Base-by-base conservation (phyloP, 495 filamentous ascomycete genomes). In the Collariella sp. region DNA sequence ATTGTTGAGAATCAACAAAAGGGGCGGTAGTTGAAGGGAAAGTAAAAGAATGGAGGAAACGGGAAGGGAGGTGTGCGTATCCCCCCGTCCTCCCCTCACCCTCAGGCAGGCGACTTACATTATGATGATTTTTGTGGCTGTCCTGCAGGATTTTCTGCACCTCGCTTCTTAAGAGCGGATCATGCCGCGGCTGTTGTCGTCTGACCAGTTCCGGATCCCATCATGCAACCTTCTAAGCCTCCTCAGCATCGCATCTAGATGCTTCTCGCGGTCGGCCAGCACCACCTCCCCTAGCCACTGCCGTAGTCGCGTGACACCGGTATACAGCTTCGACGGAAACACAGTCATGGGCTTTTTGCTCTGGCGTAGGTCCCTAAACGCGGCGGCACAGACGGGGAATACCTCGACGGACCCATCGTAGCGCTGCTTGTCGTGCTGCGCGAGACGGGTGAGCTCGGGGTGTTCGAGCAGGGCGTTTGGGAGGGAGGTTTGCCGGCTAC, bases 401-500 rank as follows among this genome's bases (percentile, higher is more conserved):
- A 58, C 42, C 3, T 51, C 44, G 15, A 58, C 47, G 0, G 45
- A 36, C 5, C 47, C 41, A 10, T 48, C 50, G 35, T 54, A 39
- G 7, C 18, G 22, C 0, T 24, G 3, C 2, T 33, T 46, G 20
- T 46, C 5, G 20, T 22, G 19, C n/a, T 33, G 15, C 3, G 23
- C 18, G 1, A 43, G 35, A 6, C 23, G 18, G 4, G 10, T 9
- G 9, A 68, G 46, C 12, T 62, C 58, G 15, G 50, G 58, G 1
- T 23, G 24, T 2, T 49, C 61, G 2, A 66, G 23, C 0, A 68
- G 44, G 5, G 53, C 55, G 22, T 68, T 68, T 1, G 66, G n/a
- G 0, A 57, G 16, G 0, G 65, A 60, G 1, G 51, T 68, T 20
- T 68, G 0, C 65, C 65, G 2, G 58, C 52, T 6, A 66, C 58